Base-by-base conservation (phyloP, 2,329 filamentous ascomycete genomes). In the Neofusicoccum laricinum region DNA sequence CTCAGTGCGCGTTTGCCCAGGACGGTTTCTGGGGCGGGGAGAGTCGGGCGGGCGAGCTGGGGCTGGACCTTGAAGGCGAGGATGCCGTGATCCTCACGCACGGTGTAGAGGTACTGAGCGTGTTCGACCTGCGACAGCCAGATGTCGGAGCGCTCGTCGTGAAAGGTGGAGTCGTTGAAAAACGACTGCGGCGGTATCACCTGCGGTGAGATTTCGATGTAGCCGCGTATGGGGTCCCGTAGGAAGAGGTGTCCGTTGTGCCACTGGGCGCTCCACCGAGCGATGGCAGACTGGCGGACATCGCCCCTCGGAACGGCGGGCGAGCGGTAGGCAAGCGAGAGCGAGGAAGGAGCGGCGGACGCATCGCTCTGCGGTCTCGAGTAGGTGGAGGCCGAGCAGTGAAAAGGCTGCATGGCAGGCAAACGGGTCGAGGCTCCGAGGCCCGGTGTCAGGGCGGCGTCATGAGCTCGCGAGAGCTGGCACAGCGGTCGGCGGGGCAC, bases 51-150 rank as follows among this genome's bases (percentile, higher is more conserved):
- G 61, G 64, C 49, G 34, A 46, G 17, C 30, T 65, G 61, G 34
- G 62, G 62, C 25, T 51, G 38, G n/a, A 66, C 62, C 55, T 64
- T 59, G 55, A 66, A 66, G 61, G 61, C 64, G 7, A 65, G 57
- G 36, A 50, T 50, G 17, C 63, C 63, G 43, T 64, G 48, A 36
- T 64, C 53, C 51, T 58, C 63, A 25, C 45, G 63, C 34, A 64
- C 46, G 36, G 53, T 64, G 43, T 64, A 64, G 15, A 64, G 63
- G 19, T 59, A 64, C 43, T 53, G 45, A 43, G 21, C 34, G n/a
- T 53, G 50, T 15, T 64, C 40, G 51, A 64, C 25, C 51, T 59
- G 34, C 40, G 63, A 50, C 34, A 64, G 41, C 43, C 48, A 64
- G 63, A 59, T 43, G 12, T 41, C 51, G 63, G 63, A 64, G 34